Evolutionary conservation across 1,139 yeast species (phyloP).

Genomic region (Candida albicans): DNA sequence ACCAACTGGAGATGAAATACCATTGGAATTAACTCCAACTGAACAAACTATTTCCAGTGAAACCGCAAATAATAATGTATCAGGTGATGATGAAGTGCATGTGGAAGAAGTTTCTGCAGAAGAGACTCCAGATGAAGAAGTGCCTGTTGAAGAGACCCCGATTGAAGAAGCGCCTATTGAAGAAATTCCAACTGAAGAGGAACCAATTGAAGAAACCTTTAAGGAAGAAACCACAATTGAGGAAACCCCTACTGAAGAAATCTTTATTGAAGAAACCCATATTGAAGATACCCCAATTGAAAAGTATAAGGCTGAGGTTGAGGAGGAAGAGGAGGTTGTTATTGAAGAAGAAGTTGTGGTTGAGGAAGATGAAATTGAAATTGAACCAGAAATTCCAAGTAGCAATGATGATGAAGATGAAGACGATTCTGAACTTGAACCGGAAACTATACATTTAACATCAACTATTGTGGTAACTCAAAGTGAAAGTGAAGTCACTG

Average conservation of each 20-base stretch:
- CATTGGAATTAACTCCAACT: no score
- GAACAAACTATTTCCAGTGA: no score
- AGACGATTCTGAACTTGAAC: constrained; percentile 16
- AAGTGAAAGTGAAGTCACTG: constrained; percentile 4
- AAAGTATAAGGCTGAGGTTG: constrained; percentile 8
- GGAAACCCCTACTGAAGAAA: not conserved
- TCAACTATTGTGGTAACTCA: constrained; percentile 30
- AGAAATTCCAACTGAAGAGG: not conserved
- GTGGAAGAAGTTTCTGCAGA: no score
- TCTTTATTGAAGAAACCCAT: not conserved
- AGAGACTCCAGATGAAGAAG: no score
- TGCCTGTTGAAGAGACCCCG: constrained; percentile 4
- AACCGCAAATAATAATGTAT: no score
- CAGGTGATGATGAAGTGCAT: no score
- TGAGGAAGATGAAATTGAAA: constrained; percentile 11
- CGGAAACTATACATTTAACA: constrained; percentile 27
- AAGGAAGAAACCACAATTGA: not conserved
- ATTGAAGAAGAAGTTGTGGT: constrained; percentile 12
- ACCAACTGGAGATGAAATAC: no score
- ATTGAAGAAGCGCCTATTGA: constrained; percentile 6
- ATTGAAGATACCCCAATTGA: not conserved
- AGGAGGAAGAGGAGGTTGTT: constrained; percentile 12
- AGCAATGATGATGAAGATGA: constrained; percentile 16
- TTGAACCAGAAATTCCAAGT: constrained; percentile 13
- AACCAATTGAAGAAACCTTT: not conserved